A percentile compares a stretch with the other conserved stretches of the same genome.
Evolutionary conservation across 1,284 basidiomycete genomes (phyloP).

Genomic region (Ustilago crameri): DNA sequence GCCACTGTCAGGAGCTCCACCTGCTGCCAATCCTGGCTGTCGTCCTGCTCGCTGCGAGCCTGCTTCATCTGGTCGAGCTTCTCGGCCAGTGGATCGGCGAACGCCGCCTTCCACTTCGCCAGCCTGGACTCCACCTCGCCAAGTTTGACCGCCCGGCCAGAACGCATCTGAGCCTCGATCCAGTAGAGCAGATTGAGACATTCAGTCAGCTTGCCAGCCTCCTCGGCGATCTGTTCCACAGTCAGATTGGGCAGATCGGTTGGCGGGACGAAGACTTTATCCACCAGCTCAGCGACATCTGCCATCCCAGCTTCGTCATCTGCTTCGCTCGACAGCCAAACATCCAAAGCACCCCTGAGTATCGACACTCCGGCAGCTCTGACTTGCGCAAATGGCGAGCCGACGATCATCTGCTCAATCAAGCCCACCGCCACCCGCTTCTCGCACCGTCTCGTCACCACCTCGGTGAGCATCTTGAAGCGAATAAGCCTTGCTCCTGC

Average conservation of each 20-base stretch:
- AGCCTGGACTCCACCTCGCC: background rate
- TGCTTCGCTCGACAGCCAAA: background rate
- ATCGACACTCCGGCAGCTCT: slow-evolving; percentile 38
- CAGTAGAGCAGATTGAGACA: slow-evolving; percentile 23
- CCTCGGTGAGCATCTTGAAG: slow-evolving; percentile 37
- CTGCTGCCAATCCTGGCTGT: slow-evolving; percentile 7
- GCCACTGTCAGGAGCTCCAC: slow-evolving; percentile 10
- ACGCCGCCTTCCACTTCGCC: slow-evolving; percentile 1
- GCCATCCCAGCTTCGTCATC: background rate
- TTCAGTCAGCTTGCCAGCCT: slow-evolving; percentile 22
- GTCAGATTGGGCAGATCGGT: background rate
- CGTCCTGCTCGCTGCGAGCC: background rate
- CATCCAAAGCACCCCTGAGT: slow-evolving; percentile 9
- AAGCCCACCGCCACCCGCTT: slow-evolving; percentile 12
- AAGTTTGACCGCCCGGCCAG: background rate
- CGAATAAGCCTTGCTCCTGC: slow-evolving; percentile 37
- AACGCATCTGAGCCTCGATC: slow-evolving; percentile 17
- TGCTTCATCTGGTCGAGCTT: background rate
- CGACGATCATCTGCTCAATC: slow-evolving; percentile 34
- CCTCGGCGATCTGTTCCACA: slow-evolving; percentile 10
- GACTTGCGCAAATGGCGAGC: slow-evolving; percentile 55
- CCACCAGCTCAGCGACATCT: slow-evolving; percentile 7
- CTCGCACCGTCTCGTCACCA: slow-evolving; percentile 27
- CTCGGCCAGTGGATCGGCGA: slow-evolving; percentile 12
- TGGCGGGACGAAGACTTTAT: slow-evolving; percentile 9